Percentiles rank a stretch among this genome's conserved stretches.
phyloP scores from a whole-genome alignment of 179 eudicot genomes.

The Patellifolia procumbens region DNA sequence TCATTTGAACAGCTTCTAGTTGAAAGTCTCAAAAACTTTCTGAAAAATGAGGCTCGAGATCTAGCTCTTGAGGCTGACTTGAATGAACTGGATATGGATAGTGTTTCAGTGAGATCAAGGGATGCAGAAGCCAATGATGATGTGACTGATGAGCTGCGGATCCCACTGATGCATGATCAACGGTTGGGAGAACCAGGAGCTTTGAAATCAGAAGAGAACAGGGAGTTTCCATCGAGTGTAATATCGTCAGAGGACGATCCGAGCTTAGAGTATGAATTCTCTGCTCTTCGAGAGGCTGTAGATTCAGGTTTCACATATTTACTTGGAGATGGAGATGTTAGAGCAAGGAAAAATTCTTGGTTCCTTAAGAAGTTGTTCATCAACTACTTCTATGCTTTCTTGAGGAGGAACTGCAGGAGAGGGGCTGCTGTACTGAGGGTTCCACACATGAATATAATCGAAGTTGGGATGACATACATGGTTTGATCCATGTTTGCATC shows the following conservation, averaged over 20 bases:
- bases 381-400: constrained; percentile 77
- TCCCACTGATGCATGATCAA: constrained; percentile 58
- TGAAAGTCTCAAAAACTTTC: constrained; percentile 60
- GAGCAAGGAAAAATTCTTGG: constrained; percentile 75
- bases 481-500: constrained; percentile 39
- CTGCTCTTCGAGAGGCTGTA: constrained; percentile 76
- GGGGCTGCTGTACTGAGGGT: constrained; percentile 79
- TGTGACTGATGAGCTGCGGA: constrained; percentile 38
- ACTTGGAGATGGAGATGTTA: constrained; percentile 75
- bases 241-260: constrained; percentile 62
- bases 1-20: constrained; percentile 73
- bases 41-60: constrained; percentile 70
- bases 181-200: constrained; percentile 30
- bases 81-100: constrained; percentile 39
- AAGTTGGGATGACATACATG: constrained; percentile 87
- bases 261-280: constrained; percentile 71
- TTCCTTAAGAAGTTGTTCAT: constrained; percentile 78
- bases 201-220: constrained; percentile 14
- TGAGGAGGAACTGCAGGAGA: constrained; percentile 87
- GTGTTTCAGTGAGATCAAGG: constrained; percentile 42
- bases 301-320: constrained; percentile 88
- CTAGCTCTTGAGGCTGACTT: constrained; percentile 55
- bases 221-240: constrained; percentile 45
- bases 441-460: constrained; percentile 80
- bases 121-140: constrained; percentile 32